A percentile compares a stretch with the other conserved stretches of the same genome.
Conservation (phyloP, 257 asterid species). For the Rubia yunnanensis region DNA sequence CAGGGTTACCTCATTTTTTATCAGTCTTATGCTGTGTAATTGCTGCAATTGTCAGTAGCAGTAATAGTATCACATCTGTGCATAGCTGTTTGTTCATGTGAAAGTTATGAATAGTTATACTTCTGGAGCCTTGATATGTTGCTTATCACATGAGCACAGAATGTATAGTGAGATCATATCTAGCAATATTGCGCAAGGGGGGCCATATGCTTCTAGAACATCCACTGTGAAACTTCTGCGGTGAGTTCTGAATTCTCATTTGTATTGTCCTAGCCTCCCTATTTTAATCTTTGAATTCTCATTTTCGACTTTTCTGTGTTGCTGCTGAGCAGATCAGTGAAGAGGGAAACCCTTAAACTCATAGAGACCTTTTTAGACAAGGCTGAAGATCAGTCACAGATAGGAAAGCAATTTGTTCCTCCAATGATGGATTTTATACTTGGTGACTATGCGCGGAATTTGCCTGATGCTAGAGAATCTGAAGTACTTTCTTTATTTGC, state of each 20-base stretch:
- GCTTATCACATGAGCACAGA: constrained; percentile 38
- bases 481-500: constrained; percentile 98
- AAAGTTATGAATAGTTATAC: not conserved
- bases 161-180: constrained; percentile 98
- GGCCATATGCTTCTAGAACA: constrained; percentile 83
- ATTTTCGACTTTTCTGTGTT: constrained; percentile 1
- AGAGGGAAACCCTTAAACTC: constrained; percentile 93
- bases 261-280: not conserved
- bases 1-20: not conserved
- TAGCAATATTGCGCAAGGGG: constrained; percentile 90
- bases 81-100: not conserved
- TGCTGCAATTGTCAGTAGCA: not conserved
- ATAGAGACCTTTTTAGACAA: constrained; percentile 92
- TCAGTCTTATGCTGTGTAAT: not conserved
- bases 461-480: constrained; percentile 99
- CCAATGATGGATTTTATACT: constrained; percentile 99
- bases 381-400: constrained; percentile 88
- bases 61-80: not conserved
- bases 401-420: constrained; percentile 89
- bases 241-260: constrained; percentile 27
- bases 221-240: constrained; percentile 90
- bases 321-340: constrained; percentile 65
- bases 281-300: constrained; percentile 7
- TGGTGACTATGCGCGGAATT: constrained; percentile 87
- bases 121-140: not conserved